These are phyloP conservation scores for Alternaria conjuncta DNA, from an alignment of 2,329 filamentous ascomycete species.

Conservation along the genomic window DNA sequence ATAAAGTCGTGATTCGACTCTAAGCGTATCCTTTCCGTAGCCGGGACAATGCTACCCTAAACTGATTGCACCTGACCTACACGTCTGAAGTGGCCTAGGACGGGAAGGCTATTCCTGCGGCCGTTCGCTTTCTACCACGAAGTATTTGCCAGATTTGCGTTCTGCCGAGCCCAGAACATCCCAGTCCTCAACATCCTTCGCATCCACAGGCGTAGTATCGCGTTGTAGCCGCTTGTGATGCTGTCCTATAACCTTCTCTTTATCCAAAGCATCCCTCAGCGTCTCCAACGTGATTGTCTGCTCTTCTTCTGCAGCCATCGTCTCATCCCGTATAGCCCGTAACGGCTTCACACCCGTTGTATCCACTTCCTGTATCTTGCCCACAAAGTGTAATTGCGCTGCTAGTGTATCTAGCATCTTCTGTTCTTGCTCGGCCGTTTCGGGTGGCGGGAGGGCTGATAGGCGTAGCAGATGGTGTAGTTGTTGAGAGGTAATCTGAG, in stretches of 20 bases:
- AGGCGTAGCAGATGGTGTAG: slow-evolving; percentile 86
- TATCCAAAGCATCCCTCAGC: slow-evolving; percentile 62
- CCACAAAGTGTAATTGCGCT: slow-evolving; percentile 90
- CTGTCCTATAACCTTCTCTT: slow-evolving; percentile 67
- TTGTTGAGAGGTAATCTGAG: slow-evolving; percentile 67
- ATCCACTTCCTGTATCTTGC: slow-evolving; percentile 79
- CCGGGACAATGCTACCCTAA: background rate
- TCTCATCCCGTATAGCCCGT: slow-evolving; percentile 82
- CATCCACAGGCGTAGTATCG: slow-evolving; percentile 50
- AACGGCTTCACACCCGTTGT: slow-evolving; percentile 76
- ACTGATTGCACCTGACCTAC: background rate
- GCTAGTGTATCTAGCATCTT: slow-evolving; percentile 76
- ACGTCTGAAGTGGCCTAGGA: background rate
- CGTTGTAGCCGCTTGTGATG: slow-evolving; percentile 58
- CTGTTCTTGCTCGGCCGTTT: slow-evolving; percentile 66
- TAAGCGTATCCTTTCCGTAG: too few relatives aligned
- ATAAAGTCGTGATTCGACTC: too few relatives aligned
- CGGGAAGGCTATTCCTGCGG: slow-evolving; percentile 29
- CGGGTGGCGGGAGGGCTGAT: slow-evolving; percentile 81
- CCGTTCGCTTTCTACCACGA: slow-evolving; percentile 73
- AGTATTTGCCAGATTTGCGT: slow-evolving; percentile 73
- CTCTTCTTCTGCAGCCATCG: slow-evolving; percentile 60
- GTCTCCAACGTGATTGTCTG: slow-evolving; percentile 66
- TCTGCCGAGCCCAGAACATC: slow-evolving; percentile 71
- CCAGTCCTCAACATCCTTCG: slow-evolving; percentile 66